Evolutionary conservation across 2,329 filamentous ascomycete species (phyloP).

Genomic region (Hypoxylon sp.): DNA sequence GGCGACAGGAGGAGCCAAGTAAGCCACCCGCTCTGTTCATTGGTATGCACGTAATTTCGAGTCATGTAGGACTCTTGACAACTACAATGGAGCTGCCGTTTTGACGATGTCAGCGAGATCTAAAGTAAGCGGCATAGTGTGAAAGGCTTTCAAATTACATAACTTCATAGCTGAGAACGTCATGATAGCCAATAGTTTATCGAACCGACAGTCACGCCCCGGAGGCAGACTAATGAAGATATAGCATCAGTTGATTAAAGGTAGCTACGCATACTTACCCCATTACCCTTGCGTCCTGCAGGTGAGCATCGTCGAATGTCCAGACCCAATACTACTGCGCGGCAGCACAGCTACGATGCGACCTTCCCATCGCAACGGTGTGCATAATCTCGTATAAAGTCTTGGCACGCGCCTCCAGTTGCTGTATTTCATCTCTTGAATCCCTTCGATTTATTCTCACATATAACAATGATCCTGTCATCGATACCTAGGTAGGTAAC

Average conservation of each 20-base stretch:
- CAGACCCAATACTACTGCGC: conserved; percentile 23
- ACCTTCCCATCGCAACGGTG: conserved; percentile 17
- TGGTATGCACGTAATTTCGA: not conserved
- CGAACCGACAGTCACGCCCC: not conserved
- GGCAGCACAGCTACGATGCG: conserved; percentile 16
- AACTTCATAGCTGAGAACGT: not conserved
- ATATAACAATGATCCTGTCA: not conserved
- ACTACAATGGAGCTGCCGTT: not conserved
- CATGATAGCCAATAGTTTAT: not conserved
- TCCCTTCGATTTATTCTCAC: not conserved
- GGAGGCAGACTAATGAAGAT: not conserved
- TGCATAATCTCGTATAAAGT: conserved; percentile 35
- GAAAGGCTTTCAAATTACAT: not conserved
- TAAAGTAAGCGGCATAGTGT: not conserved
- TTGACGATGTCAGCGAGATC: not conserved
- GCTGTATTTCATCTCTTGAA: conserved; percentile 6
- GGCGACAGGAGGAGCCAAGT: conserved; percentile 11
- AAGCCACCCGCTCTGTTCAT: not conserved
- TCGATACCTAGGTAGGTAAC: not conserved
- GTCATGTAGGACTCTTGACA: not conserved
- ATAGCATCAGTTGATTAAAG: not conserved
- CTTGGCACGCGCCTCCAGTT: conserved; percentile 25
- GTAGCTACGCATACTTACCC: not conserved
- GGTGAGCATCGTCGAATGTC: conserved; percentile 21
- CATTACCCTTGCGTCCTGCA: conserved; percentile 12